Evolutionary conservation across 129 eudicot species (phyloP).

Genomic region (Pseudognaphalium luteoalbum): DNA sequence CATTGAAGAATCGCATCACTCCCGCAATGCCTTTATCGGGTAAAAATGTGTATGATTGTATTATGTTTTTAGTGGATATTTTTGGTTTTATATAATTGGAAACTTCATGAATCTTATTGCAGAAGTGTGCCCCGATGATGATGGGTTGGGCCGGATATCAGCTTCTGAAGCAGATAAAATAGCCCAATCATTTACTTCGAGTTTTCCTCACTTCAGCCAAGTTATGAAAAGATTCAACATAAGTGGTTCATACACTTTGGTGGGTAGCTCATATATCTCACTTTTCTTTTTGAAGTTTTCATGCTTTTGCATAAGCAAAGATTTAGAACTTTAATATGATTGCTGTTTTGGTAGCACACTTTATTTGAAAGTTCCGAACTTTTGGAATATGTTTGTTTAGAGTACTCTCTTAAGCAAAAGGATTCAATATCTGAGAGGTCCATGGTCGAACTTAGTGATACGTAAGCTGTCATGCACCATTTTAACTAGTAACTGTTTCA

Average conservation of each 20-base stretch:
- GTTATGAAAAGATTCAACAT: constrained; percentile 86
- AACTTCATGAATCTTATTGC: constrained; percentile 24
- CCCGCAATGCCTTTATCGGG: constrained; percentile 59
- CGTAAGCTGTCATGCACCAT: neutral
- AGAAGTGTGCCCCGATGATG: constrained; percentile 42
- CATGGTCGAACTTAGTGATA: constrained; percentile 9
- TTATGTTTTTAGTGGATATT: neutral
- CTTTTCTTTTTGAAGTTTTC: neutral
- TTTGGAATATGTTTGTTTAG: neutral
- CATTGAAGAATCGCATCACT: constrained; percentile 41
- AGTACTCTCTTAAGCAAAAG: neutral
- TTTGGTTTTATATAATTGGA: neutral
- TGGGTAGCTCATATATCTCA: constrained; percentile 29
- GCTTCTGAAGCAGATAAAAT: constrained; percentile 76
- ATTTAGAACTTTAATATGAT: neutral
- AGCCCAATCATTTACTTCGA: constrained; percentile 59
- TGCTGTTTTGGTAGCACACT: neutral
- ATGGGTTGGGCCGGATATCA: constrained; percentile 35
- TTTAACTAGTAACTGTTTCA: neutral
- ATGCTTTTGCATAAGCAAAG: neutral
- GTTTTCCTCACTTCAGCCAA: constrained; percentile 62
- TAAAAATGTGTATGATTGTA: constrained; percentile 12
- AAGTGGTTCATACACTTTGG: constrained; percentile 90
- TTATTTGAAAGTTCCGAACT: neutral
- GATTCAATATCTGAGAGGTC: neutral